Base-by-base conservation (phyloP, 2,329 filamentous ascomycete species). In the Lasiodiplodia gonubiensis region DNA sequence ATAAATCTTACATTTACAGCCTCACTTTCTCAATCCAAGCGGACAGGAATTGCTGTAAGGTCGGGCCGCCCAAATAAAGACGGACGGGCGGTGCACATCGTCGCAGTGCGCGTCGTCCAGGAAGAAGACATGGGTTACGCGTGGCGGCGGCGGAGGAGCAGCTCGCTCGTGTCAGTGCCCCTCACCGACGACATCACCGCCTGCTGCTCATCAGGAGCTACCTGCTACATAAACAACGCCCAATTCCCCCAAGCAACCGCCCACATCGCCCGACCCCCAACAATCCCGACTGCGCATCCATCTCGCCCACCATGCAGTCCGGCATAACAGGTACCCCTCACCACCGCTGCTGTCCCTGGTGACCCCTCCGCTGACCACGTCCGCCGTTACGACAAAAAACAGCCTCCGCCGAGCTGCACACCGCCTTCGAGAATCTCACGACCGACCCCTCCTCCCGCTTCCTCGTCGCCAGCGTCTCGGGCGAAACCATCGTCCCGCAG, bases 321-420 rank as follows among this genome's bases (percentile, higher is more conserved):
- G 90, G 91, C 79, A 93, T 93, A 73, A 88, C 89, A 80, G 90
- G 90, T 90, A 83, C 61, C 74, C 57, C 27, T 42, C 53, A 46
- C 63, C 42, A 23, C 37, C 42, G 8, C 42, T 8, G 42, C 18
- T 21, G 12, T 18, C 33, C 37, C 23, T 33, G 30, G 2, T 33
- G 30, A 33, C 30, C 30, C 30, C 30, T 33, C 30, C 70, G 76
- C 70, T 51, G 42, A 51, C 59, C 23, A 66, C 33, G 48, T 67
- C 67, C 74, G 53, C 53, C 33, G 30, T 33, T 33, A n/a, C 42
- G n/a, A 11, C n/a, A 21, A n/a, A 11, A n/a, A 55, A 57, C 76
- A 92, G 92, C 90, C 71, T 94, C 92, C 67, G 80, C 89, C 80
- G 92, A 94, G 84, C 90, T 95, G 70, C 86, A 89, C 76, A 82